Evolutionary conservation across 202 grass and related monocot genomes (phyloP), one percentile per base, ranked within the genome.

Genomic region (Bolboschoenoplectus hybrid): DNA sequence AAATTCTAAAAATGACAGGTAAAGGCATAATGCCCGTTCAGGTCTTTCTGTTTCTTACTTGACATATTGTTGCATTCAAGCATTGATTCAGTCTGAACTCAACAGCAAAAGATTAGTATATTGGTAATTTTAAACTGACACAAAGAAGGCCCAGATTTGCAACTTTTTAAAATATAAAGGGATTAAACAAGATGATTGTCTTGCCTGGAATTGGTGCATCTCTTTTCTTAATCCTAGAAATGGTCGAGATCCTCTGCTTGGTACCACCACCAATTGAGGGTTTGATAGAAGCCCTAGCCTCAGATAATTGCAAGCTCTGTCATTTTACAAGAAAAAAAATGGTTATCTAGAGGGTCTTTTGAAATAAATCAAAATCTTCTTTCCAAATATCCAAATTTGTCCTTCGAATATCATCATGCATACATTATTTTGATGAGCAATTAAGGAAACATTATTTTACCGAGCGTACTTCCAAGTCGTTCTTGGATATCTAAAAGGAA

Each of bases 261-360:
- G 64, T 80, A 38, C 86, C 69, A 46, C 87, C 71, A 82, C 82
- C 44, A 73, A 82, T 85, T 71, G 52, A 56, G 10, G 68, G 79
- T 76, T 81, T 91, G 53, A 83, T 82, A 35, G 96, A 95, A 74
- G 96, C 90, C 89, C 93, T 95, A 87, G 96, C 91, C 40, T 90
- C 93, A 76, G 96, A 95, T 86, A 95, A 91, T 81, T 95, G 96
- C 60, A 98, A 49, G 16, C 78, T 89, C 93, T 95, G 90, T 85
- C 74, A 75, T 81, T 84, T 73, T 81, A 97, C 6, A 35, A 90
- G 53, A 43, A 85, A 61, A 69, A 77, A 75, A 85, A 62, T 6
- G 58, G 76, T 60, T 36, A 67, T 67, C 40, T 13, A 83, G 10
- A 6, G 46, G 40, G 0, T 67, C 10, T 32, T 65, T 83, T 46